These are phyloP conservation scores for Trichoderma koningii DNA, from an alignment of 2,329 filamentous ascomycete genomes.

Conservation along the genomic window DNA sequence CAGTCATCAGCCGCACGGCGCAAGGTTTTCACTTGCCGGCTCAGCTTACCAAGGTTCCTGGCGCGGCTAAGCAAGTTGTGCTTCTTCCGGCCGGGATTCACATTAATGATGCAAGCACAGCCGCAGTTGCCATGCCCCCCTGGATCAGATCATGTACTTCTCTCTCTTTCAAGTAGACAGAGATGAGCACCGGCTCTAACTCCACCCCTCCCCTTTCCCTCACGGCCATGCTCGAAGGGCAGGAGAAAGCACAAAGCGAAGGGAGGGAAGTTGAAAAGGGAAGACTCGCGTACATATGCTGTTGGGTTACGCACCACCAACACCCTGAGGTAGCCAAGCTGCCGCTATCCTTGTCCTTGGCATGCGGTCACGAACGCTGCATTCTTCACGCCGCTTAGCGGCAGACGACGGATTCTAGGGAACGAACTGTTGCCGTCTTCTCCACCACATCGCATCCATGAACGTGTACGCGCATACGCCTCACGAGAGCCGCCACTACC, in stretches of 20 bases:
- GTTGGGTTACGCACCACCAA: not conserved
- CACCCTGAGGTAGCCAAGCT: slow-evolving; percentile 21
- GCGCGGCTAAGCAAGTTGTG: slow-evolving; percentile 8
- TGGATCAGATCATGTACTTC: not conserved
- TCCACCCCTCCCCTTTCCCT: not conserved
- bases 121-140: not conserved
- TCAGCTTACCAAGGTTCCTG: slow-evolving; percentile 18
- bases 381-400: slow-evolving; percentile 7
- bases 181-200: not conserved
- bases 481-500: not conserved
- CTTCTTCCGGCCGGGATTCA: not conserved
- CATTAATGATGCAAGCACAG: no score
- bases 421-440: not conserved
- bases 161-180: not conserved
- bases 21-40: slow-evolving; percentile 13
- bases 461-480: not conserved
- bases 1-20: slow-evolving; percentile 5
- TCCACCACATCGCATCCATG: not conserved
- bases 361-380: not conserved
- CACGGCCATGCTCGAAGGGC: not conserved
- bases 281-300: not conserved
- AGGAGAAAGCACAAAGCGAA: no score
- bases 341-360: slow-evolving; percentile 13
- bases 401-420: slow-evolving; percentile 1
- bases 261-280: not conserved